Conservation (phyloP, 2,329 filamentous ascomycete species). For the Exophiala lecanii-corni region DNA sequence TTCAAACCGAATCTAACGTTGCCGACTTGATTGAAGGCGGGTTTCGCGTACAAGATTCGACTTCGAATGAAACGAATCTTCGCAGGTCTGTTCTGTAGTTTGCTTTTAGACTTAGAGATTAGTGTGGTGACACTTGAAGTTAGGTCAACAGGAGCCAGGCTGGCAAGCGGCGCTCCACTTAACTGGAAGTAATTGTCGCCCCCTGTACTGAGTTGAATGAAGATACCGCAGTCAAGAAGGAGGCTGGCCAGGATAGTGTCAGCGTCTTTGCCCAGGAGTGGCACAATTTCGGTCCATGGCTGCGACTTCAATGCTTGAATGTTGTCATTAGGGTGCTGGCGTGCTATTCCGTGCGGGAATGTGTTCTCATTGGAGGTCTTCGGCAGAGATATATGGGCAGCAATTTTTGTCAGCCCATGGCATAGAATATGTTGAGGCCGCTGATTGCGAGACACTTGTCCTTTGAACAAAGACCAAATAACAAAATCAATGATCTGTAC, state of each 20-base stretch:
- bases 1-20: slow-evolving; percentile 68
- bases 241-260: slow-evolving; percentile 74
- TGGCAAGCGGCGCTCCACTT: slow-evolving; percentile 51
- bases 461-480: slow-evolving; percentile 71
- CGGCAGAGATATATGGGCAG: not conserved
- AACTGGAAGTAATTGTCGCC: slow-evolving; percentile 70
- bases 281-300: slow-evolving; percentile 72
- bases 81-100: not conserved
- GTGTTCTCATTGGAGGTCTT: slow-evolving; percentile 10
- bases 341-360: slow-evolving; percentile 61
- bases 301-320: slow-evolving; percentile 62
- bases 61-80: slow-evolving; percentile 61
- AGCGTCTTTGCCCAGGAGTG: slow-evolving; percentile 68
- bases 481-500: slow-evolving; percentile 68
- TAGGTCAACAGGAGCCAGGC: slow-evolving; percentile 1
- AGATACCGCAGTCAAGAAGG: slow-evolving; percentile 73
- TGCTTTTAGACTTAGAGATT: too few species aligned
- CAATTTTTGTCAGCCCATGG: slow-evolving; percentile 63
- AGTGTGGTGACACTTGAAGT: not conserved
- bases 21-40: slow-evolving; percentile 64
- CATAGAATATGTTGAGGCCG: slow-evolving; percentile 73
- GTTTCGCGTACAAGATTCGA: slow-evolving; percentile 79
- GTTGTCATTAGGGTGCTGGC: slow-evolving; percentile 63
- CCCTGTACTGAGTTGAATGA: slow-evolving; percentile 56
- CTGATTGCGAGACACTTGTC: slow-evolving; percentile 30